A percentile compares a stretch with the other conserved stretches of the same genome.
Conservation (phyloP, 1,139 yeast species). For the Candida anutae region DNA sequence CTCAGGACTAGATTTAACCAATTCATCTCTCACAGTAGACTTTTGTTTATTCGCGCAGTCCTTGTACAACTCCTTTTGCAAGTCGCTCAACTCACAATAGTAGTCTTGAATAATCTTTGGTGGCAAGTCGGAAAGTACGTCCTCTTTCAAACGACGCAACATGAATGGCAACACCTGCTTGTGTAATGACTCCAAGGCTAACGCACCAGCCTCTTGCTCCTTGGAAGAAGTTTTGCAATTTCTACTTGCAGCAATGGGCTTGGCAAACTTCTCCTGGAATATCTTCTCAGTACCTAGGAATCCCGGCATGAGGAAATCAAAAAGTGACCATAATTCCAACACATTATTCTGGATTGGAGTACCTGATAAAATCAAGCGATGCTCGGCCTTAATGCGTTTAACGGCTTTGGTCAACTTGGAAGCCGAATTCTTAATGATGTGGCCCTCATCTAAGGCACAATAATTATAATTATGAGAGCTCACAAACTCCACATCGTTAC, state of each 20-base stretch:
- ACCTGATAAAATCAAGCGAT: slow-evolving; percentile 85
- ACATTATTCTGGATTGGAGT: slow-evolving; percentile 98
- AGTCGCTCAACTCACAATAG: slow-evolving; percentile 88
- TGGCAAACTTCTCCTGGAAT: slow-evolving; percentile 92
- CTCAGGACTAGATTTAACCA: slow-evolving; percentile 30
- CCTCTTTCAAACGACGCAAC: slow-evolving; percentile 93
- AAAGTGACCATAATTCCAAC: slow-evolving; percentile 91
- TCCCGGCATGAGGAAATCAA: slow-evolving; percentile 98
- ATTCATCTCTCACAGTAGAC: slow-evolving; percentile 58
- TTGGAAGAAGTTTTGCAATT: slow-evolving; percentile 85
- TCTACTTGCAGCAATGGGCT: slow-evolving; percentile 93
- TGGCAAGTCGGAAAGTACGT: slow-evolving; percentile 90
- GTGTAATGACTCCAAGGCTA: slow-evolving; percentile 92
- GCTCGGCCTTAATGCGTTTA: slow-evolving; percentile 75
- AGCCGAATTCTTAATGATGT: slow-evolving; percentile 84
- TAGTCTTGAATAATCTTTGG: slow-evolving; percentile 98
- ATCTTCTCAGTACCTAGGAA: slow-evolving; percentile 91
- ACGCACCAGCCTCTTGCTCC: slow-evolving; percentile 95
- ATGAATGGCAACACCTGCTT: slow-evolving; percentile 95
- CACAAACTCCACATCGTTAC: slow-evolving; percentile 75
- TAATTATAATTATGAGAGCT: slow-evolving; percentile 70
- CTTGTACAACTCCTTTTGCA: slow-evolving; percentile 80
- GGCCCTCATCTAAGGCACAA: slow-evolving; percentile 97
- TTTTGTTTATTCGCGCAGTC: slow-evolving; percentile 91
- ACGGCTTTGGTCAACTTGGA: slow-evolving; percentile 88